phyloP scores from a whole-genome alignment of 495 filamentous ascomycete genomes.

The Aspergillus coremiiformis region DNA sequence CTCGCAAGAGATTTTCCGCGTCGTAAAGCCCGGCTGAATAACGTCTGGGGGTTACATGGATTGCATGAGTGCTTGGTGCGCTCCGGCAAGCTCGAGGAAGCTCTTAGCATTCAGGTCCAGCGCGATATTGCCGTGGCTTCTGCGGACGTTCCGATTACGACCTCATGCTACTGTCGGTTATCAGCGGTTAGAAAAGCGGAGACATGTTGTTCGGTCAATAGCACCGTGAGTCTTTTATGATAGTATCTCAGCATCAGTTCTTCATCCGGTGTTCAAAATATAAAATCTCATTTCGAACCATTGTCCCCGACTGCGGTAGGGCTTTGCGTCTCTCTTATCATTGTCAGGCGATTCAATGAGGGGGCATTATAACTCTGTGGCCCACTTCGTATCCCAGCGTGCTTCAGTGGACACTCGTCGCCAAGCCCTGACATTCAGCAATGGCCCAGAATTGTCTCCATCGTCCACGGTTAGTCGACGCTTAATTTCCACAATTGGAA shows the following conservation, averaged over 20 bases:
- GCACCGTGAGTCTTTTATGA: no score
- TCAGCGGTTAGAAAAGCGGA: not conserved
- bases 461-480: not conserved
- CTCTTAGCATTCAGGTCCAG: conserved; percentile 39
- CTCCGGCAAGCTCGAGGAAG: conserved; percentile 43
- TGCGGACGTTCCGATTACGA: conserved; percentile 52
- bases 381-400: no score
- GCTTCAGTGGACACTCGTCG: not conserved
- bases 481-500: not conserved
- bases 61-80: conserved; percentile 55
- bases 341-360: no score
- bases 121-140: conserved; percentile 42
- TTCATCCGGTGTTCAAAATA: no score
- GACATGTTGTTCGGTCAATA: not conserved
- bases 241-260: no score
- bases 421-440: not conserved
- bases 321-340: no score
- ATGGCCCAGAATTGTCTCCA: not conserved
- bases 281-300: no score
- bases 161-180: conserved; percentile 56
- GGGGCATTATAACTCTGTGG: not conserved
- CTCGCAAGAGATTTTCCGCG: conserved; percentile 47
- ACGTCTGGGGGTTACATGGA: conserved; percentile 63
- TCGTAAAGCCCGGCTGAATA: conserved; percentile 54
- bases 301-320: no score